Percentiles rank a stretch among this genome's conserved stretches.
phyloP scores from a whole-genome alignment of 192 early-diverging fungal species.

The Cetraspora pellucida region DNA sequence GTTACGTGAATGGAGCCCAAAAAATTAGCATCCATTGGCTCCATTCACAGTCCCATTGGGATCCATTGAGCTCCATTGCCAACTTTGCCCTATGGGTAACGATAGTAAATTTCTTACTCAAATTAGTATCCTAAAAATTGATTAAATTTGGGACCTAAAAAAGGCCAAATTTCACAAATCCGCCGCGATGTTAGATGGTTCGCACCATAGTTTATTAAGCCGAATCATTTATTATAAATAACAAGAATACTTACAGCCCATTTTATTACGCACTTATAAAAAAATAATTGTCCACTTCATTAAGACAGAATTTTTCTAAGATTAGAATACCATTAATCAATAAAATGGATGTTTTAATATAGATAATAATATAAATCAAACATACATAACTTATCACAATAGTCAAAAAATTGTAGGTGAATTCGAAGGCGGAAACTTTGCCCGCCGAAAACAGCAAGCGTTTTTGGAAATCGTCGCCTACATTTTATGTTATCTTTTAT shows the following conservation, averaged over 20 bases:
- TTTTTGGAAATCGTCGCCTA: slow-evolving; percentile 17
- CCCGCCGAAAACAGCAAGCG: slow-evolving; percentile 31
- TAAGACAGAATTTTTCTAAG: slow-evolving; percentile 33
- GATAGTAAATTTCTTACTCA: too few species aligned
- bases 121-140: too few species aligned
- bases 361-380: slow-evolving; percentile 13
- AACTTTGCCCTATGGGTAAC: too few species aligned
- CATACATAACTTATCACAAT: slow-evolving; percentile 28
- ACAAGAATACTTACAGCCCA: slow-evolving; percentile 27
- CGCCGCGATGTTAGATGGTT: too few species aligned
- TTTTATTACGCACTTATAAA: slow-evolving; percentile 35
- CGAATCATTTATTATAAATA: slow-evolving; percentile 1
- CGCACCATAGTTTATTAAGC: too few species aligned
- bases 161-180: too few species aligned
- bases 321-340: slow-evolving; percentile 3
- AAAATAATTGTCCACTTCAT: slow-evolving; percentile 33
- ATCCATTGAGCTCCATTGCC: too few species aligned
- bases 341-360: slow-evolving; percentile 8
- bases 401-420: slow-evolving; percentile 31
- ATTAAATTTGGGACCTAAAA: too few species aligned
- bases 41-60: too few species aligned
- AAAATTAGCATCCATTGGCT: too few species aligned
- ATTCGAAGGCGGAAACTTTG: slow-evolving; percentile 32
- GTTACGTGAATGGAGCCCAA: too few species aligned
- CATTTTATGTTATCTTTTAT: slow-evolving; percentile 31